These are phyloP conservation scores for Meyerozyma smithsonii DNA, from an alignment of 1,139 yeast genomes.

Conservation along the genomic window DNA sequence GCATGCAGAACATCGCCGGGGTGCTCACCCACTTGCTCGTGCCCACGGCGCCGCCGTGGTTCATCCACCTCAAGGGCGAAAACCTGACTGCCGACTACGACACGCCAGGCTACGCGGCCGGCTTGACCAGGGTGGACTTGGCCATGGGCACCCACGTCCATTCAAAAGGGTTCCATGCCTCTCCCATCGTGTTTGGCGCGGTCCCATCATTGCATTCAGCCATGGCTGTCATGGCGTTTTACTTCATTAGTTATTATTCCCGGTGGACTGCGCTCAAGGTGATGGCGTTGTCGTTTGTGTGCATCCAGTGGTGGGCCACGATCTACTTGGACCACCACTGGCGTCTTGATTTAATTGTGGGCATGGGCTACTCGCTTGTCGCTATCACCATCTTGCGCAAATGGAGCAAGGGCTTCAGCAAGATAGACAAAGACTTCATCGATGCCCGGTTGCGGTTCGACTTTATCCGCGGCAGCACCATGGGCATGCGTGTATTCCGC, in stretches of 20 bases:
- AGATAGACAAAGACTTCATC: conserved; percentile 22
- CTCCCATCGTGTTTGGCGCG: conserved; percentile 70
- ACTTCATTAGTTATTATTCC: conserved; percentile 40
- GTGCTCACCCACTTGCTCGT: conserved; percentile 54
- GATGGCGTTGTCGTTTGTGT: conserved; percentile 33
- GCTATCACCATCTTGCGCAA: conserved; percentile 33
- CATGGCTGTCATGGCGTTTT: conserved; percentile 52
- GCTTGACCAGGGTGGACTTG: conserved; percentile 57
- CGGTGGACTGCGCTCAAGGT: conserved; percentile 33
- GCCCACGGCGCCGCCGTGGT: conserved; percentile 75
- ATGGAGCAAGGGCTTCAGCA: conserved; percentile 18
- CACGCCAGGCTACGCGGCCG: conserved; percentile 68
- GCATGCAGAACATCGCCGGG: conserved; percentile 56
- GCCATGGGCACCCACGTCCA: conserved; percentile 60
- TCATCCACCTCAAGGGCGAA: conserved; percentile 54
- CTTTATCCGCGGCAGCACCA: conserved; percentile 30
- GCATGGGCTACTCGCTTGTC: conserved; percentile 45
- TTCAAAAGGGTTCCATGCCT: conserved; percentile 58
- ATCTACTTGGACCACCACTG: conserved; percentile 71
- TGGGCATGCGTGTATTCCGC: conserved; percentile 58
- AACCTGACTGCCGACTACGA: conserved; percentile 51
- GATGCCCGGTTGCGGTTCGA: conserved; percentile 31
- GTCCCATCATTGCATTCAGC: conserved; percentile 65
- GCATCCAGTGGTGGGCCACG: conserved; percentile 71
- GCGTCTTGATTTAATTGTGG: conserved; percentile 55